These are phyloP conservation scores for Noccaea caerulescens DNA, from an alignment of 345 rosid species.

Conservation along the genomic window DNA sequence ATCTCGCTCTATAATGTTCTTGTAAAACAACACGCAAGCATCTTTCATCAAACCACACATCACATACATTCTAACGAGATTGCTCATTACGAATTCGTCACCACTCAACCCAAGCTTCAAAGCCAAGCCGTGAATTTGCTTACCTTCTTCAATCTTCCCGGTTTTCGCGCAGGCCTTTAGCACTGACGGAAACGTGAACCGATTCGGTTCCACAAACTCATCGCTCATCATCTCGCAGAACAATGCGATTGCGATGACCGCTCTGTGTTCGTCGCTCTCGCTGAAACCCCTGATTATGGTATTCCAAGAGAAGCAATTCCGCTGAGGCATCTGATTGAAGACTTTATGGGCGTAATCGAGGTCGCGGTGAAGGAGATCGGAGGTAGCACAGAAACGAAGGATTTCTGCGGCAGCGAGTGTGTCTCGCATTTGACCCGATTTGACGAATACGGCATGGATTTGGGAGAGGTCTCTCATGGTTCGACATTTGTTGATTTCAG, in stretches of 20 bases:
- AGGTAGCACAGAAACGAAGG: conserved; percentile 56
- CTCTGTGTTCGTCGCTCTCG: conserved; percentile 46
- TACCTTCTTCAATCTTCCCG: conserved; percentile 58
- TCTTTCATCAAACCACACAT: conserved; percentile 63
- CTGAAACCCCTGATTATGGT: conserved; percentile 68
- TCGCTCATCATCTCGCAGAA: conserved; percentile 54
- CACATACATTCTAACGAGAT: conserved; percentile 71
- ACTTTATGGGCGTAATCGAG: conserved; percentile 53
- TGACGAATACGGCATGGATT: conserved; percentile 72
- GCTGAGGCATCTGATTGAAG: conserved; percentile 53
- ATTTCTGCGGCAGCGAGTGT: conserved; percentile 74
- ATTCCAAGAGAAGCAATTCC: conserved; percentile 83
- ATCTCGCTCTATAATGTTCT: conserved; percentile 38
- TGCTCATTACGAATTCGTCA: conserved; percentile 69
- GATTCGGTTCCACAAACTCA: conserved; percentile 56
- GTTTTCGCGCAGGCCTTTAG: conserved; percentile 62
- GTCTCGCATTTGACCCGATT: conserved; percentile 61
- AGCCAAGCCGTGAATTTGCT: conserved; percentile 61
- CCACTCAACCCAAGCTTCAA: conserved; percentile 56
- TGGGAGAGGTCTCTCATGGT: conserved; percentile 53
- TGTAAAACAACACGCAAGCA: conserved; percentile 51
- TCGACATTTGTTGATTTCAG: conserved; percentile 59
- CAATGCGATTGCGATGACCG: conserved; percentile 48
- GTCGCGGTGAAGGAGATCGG: conserved; percentile 48
- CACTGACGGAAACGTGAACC: conserved; percentile 68